A percentile compares a stretch with the other conserved stretches of the same genome.
Conservation (phyloP, 1,284 basidiomycete genomes). For the Ganoderma meredithae region DNA sequence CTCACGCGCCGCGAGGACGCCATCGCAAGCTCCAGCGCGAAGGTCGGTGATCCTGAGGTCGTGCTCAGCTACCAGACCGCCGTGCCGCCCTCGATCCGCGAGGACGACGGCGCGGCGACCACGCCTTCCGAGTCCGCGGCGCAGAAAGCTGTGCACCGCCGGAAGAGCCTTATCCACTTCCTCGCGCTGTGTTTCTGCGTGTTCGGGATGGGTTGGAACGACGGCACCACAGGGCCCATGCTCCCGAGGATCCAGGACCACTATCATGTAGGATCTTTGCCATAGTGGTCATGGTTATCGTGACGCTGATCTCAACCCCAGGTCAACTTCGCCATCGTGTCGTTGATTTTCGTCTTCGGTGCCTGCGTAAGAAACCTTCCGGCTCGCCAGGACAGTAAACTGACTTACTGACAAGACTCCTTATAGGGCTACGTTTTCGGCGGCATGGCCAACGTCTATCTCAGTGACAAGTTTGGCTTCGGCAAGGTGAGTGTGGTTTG, state of each 20-base stretch:
- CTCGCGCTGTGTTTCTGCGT: slow-evolving; percentile 44
- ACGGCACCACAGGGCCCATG: slow-evolving; percentile 62
- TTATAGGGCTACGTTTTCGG: slow-evolving; percentile 60
- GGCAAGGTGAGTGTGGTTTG: slow-evolving; percentile 55
- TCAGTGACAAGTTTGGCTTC: slow-evolving; percentile 65
- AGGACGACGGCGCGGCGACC: background rate
- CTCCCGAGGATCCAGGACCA: slow-evolving; percentile 61
- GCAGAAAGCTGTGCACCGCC: slow-evolving; percentile 22
- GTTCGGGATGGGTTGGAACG: slow-evolving; percentile 64
- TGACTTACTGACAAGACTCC: background rate
- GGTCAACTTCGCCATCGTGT: slow-evolving; percentile 57
- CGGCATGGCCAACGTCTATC: slow-evolving; percentile 58
- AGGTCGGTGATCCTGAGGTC: slow-evolving; percentile 26
- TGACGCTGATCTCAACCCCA: slow-evolving; percentile 24
- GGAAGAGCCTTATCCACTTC: slow-evolving; percentile 41
- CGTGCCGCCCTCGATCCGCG: slow-evolving; percentile 39
- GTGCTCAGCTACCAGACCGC: slow-evolving; percentile 26
- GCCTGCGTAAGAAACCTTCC: slow-evolving; percentile 46
- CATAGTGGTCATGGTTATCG: slow-evolving; percentile 21
- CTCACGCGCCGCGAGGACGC: slow-evolving; percentile 17
- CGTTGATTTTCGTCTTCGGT: slow-evolving; percentile 55
- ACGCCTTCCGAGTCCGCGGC: slow-evolving; percentile 24
- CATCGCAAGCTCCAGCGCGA: background rate
- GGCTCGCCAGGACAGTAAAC: background rate
- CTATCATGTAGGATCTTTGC: slow-evolving; percentile 51